Evolutionary conservation across 495 filamentous ascomycete species (phyloP).

Genomic region (Penicillium parvum): DNA sequence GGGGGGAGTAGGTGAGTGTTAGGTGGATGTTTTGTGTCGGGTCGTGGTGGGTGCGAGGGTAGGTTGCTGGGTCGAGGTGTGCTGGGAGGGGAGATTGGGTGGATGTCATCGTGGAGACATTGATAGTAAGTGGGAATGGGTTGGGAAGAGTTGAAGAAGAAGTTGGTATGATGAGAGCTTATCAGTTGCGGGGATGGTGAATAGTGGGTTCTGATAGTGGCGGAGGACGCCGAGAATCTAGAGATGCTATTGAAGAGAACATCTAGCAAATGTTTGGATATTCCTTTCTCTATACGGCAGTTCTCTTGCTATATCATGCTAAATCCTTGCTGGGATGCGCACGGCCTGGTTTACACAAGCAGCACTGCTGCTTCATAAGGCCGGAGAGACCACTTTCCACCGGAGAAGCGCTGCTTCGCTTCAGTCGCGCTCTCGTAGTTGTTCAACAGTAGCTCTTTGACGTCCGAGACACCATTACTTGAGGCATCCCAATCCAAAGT

Average conservation of each 20-base stretch:
- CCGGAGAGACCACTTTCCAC: conserved; percentile 30
- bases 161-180: conserved; percentile 5
- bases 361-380: conserved; percentile 39
- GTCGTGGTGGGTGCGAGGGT: conserved; percentile 34
- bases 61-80: conserved; percentile 38
- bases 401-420: conserved; percentile 22
- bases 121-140: background rate
- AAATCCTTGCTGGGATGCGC: too few species aligned
- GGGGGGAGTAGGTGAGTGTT: conserved; percentile 53
- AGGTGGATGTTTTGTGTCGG: conserved; percentile 36
- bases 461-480: conserved; percentile 25
- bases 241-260: background rate
- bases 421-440: conserved; percentile 33
- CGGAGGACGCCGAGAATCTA: conserved; percentile 13
- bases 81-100: conserved; percentile 20
- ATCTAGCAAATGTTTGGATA: too few species aligned
- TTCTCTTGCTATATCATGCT: too few species aligned
- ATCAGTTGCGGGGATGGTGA: conserved; percentile 26
- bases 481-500: conserved; percentile 38
- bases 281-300: too few species aligned
- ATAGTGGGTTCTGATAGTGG: conserved; percentile 17
- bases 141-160: background rate
- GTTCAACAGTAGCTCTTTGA: conserved; percentile 40
- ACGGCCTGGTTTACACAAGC: conserved; percentile 24
- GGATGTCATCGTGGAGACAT: conserved; percentile 17